phyloP scores from a whole-genome alignment of 495 filamentous ascomycete species.

The Lasiosphaeriaceae sp. region DNA sequence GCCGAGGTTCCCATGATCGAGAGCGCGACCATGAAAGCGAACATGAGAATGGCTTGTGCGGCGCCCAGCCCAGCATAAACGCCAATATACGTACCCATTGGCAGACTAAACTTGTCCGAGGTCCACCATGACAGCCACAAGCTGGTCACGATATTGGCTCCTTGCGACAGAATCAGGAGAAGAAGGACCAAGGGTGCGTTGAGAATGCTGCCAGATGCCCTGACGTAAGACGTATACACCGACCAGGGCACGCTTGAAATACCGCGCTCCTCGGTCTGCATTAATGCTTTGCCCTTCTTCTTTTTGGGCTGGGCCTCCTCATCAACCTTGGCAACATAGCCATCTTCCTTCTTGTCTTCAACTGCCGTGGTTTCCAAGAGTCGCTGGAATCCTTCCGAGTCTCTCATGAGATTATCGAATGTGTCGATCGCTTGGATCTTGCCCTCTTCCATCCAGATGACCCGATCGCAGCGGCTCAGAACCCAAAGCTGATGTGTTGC shows the following conservation, averaged over 20 bases:
- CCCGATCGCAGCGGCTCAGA: constrained; percentile 80
- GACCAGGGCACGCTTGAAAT: constrained; percentile 77
- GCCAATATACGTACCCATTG: constrained; percentile 73
- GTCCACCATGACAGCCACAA: constrained; percentile 96
- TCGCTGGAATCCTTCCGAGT: constrained; percentile 68
- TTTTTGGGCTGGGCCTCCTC: constrained; percentile 54
- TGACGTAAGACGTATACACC: constrained; percentile 77
- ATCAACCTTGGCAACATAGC: constrained; percentile 35
- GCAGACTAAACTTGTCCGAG: constrained; percentile 62
- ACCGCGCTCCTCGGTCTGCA: constrained; percentile 88
- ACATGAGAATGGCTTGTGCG: constrained; percentile 72
- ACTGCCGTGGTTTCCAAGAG: constrained; percentile 80
- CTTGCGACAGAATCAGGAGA: constrained; percentile 68
- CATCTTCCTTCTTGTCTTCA: constrained; percentile 59
- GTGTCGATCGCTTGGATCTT: constrained; percentile 80
- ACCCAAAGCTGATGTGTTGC: constrained; percentile 96
- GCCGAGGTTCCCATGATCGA: constrained; percentile 77
- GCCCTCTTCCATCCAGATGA: constrained; percentile 88
- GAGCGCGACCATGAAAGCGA: constrained; percentile 56
- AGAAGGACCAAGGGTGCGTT: constrained; percentile 62
- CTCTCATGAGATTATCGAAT: constrained; percentile 76
- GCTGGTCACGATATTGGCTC: constrained; percentile 78
- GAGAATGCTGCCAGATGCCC: constrained; percentile 71
- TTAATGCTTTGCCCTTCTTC: constrained; percentile 63
- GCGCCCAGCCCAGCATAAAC: constrained; percentile 77